These are phyloP conservation scores for Cytospora schulzeri DNA, from an alignment of 2,329 filamentous ascomycete species.

Conservation along the genomic window DNA sequence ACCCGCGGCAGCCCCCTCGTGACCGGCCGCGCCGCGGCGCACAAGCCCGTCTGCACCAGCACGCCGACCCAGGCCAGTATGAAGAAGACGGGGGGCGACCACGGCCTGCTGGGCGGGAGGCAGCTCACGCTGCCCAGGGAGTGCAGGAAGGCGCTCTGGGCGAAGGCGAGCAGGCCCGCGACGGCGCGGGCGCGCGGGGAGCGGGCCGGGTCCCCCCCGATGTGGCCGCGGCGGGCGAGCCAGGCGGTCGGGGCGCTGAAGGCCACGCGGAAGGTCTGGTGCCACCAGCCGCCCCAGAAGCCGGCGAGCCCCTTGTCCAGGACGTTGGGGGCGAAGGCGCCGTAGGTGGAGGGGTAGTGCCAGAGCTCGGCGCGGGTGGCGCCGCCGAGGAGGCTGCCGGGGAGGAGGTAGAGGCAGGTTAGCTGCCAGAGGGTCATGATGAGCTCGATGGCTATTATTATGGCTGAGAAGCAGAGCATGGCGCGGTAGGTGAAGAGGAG, in stretches of 20 bases:
- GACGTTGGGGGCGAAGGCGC: slow-evolving; percentile 53
- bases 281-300: slow-evolving; percentile 88
- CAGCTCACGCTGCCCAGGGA: slow-evolving; percentile 68
- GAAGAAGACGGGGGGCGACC: slow-evolving; percentile 69
- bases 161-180: slow-evolving; percentile 58
- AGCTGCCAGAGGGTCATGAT: slow-evolving; percentile 64
- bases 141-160: slow-evolving; percentile 70
- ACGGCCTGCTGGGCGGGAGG: slow-evolving; percentile 54
- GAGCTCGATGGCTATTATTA: slow-evolving; percentile 63
- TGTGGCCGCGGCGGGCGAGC: slow-evolving; percentile 43
- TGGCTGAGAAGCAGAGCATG: slow-evolving; percentile 54
- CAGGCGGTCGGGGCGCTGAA: slow-evolving; percentile 64
- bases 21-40: slow-evolving; percentile 36
- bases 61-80: slow-evolving; percentile 68
- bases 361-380: slow-evolving; percentile 54
- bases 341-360: slow-evolving; percentile 58
- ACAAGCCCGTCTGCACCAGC: slow-evolving; percentile 54
- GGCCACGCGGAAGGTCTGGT: slow-evolving; percentile 80
- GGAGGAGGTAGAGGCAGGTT: slow-evolving; percentile 51
- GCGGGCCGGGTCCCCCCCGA: slow-evolving; percentile 30
- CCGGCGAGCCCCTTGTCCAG: slow-evolving; percentile 73
- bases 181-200: slow-evolving; percentile 36
- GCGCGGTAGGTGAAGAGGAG: slow-evolving; percentile 59
- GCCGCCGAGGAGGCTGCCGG: slow-evolving; percentile 46
- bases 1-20: slow-evolving; percentile 43